A percentile compares a stretch with the other conserved stretches of the same genome.
These are phyloP conservation scores for Fusarium sp. DNA, from an alignment of 2,329 filamentous ascomycete species.

Conservation along the genomic window DNA sequence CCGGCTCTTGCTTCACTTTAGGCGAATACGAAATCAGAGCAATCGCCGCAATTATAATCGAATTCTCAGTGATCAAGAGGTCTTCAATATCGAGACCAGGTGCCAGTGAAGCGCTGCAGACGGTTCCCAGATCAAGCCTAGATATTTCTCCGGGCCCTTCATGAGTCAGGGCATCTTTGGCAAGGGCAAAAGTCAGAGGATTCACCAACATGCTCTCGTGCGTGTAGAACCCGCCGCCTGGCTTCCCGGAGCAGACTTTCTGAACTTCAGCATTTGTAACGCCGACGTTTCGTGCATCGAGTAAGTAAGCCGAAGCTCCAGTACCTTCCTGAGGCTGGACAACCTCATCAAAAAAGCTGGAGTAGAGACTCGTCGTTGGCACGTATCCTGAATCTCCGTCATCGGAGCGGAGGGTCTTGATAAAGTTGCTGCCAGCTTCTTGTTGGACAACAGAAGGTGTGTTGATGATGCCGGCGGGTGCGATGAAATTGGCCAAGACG, in stretches of 20 bases:
- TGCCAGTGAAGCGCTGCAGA: background rate
- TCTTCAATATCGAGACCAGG: conserved; percentile 10
- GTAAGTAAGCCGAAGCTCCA: conserved; percentile 7
- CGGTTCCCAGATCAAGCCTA: background rate
- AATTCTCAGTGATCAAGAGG: background rate
- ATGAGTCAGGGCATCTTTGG: conserved; percentile 8
- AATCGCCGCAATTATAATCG: background rate
- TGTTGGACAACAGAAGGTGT: conserved; percentile 13
- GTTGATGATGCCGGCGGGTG: background rate
- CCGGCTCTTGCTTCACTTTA: conserved; percentile 8
- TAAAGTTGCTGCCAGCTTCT: conserved; percentile 12
- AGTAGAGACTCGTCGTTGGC: conserved; percentile 18
- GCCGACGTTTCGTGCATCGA: background rate
- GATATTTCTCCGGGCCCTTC: background rate
- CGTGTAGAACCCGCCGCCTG: conserved; percentile 13
- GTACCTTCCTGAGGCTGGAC: conserved; percentile 15
- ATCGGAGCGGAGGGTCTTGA: conserved; percentile 4
- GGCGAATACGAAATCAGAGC: background rate
- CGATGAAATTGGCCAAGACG: background rate
- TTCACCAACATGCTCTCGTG: conserved; percentile 21
- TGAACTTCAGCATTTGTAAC: conserved; percentile 15
- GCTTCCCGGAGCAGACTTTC: background rate
- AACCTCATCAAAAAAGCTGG: conserved; percentile 12
- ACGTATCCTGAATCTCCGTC: conserved; percentile 14
- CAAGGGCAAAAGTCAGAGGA: conserved; percentile 8